A percentile compares a stretch with the other conserved stretches of the same genome.
Conservation (phyloP, 306 rosid species). For the Abrus precatorius region DNA sequence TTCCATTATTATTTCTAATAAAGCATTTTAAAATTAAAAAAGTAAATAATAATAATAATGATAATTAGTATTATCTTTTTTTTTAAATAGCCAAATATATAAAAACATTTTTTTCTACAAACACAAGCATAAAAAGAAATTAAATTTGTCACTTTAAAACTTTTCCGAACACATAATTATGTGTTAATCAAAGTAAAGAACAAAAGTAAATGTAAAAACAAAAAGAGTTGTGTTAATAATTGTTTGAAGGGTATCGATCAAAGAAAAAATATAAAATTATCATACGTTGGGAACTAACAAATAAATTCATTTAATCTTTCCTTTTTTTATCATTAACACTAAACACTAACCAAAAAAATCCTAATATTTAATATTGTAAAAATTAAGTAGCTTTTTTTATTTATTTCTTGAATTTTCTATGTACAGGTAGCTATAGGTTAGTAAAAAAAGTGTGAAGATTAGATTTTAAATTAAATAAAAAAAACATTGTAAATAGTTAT, state of each 20-base stretch:
- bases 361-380: neutral
- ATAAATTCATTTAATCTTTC: neutral
- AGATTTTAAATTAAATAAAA: neutral
- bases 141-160: neutral
- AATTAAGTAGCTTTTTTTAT: neutral
- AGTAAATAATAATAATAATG: too few relatives aligned
- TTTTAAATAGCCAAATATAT: too few relatives aligned
- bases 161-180: neutral
- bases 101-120: too few relatives aligned
- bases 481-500: neutral
- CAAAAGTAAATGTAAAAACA: neutral
- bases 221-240: too few relatives aligned
- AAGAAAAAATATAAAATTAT: too few relatives aligned
- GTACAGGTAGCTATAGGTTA: neutral
- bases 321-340: neutral
- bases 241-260: too few relatives aligned
- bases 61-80: too few relatives aligned
- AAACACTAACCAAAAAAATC: neutral
- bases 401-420: neutral
- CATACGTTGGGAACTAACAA: neutral
- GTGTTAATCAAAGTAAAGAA: neutral
- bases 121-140: too few relatives aligned
- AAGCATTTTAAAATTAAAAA: too few relatives aligned
- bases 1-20: too few relatives aligned
- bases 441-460: neutral